Conservation (phyloP, 2,329 filamentous ascomycete genomes). For the Tolypocladium pustulatum region DNA sequence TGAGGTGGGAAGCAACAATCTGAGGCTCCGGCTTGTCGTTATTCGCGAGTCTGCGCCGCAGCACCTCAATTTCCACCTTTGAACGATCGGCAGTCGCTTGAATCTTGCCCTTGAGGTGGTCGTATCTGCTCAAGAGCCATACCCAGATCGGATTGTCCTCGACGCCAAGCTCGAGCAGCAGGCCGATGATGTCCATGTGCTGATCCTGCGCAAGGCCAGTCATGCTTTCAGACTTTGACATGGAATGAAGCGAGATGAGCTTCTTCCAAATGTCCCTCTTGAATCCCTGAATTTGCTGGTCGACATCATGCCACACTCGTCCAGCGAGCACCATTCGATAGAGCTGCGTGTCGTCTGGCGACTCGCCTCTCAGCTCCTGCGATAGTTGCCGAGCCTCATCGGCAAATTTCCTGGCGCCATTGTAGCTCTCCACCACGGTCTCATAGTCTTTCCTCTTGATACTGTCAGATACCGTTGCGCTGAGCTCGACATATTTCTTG, state of each 20-base stretch:
- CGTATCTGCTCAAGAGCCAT: slow-evolving; percentile 84
- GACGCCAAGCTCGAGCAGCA: slow-evolving; percentile 87
- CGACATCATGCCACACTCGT: slow-evolving; percentile 91
- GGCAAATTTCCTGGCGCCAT: slow-evolving; percentile 68
- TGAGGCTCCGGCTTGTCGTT: slow-evolving; percentile 61
- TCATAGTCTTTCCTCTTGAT: slow-evolving; percentile 92
- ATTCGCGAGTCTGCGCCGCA: slow-evolving; percentile 69
- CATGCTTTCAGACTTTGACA: slow-evolving; percentile 35
- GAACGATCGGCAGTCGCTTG: slow-evolving; percentile 71
- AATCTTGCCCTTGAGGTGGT: slow-evolving; percentile 81
- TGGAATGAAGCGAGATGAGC: slow-evolving; percentile 57
- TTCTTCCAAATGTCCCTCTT: slow-evolving; percentile 85
- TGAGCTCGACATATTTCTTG: slow-evolving; percentile 73
- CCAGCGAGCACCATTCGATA: slow-evolving; percentile 82
- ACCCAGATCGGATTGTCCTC: slow-evolving; percentile 95
- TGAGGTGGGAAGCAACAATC: slow-evolving; percentile 63
- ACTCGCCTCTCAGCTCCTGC: slow-evolving; percentile 38
- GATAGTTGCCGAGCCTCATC: slow-evolving; percentile 67
- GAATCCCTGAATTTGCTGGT: slow-evolving; percentile 75
- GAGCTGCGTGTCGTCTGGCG: slow-evolving; percentile 66
- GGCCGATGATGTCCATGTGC: slow-evolving; percentile 81
- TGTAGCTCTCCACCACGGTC: slow-evolving; percentile 75
- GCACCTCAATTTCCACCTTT: slow-evolving; percentile 83
- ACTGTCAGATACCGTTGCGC: slow-evolving; percentile 64
- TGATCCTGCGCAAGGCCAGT: slow-evolving; percentile 58